Percentiles rank a stretch among this genome's conserved stretches.
phyloP scores from a whole-genome alignment of 2,329 filamentous ascomycete genomes.

The Xylariales sp. region DNA sequence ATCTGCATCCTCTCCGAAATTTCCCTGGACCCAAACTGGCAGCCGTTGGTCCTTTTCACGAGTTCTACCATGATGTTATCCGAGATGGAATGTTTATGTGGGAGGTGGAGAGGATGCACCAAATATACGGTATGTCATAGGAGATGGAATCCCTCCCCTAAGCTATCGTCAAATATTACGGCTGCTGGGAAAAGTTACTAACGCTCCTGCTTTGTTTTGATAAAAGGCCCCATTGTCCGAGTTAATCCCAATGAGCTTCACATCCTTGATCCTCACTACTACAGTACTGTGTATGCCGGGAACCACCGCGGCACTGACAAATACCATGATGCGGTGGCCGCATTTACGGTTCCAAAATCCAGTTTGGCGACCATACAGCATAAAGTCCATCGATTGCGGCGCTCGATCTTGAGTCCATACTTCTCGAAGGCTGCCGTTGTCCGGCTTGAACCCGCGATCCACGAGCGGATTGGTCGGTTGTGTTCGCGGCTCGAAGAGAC shows the following conservation, averaged over 20 bases:
- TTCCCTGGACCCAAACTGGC: slow-evolving; percentile 22
- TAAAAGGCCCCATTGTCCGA: slow-evolving; percentile 27
- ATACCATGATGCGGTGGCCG: slow-evolving; percentile 1
- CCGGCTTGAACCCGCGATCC: slow-evolving; percentile 13
- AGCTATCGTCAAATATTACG: background rate
- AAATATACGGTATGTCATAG: slow-evolving; percentile 17
- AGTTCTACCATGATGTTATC: slow-evolving; percentile 21
- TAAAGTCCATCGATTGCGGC: slow-evolving; percentile 13
- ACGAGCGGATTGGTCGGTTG: slow-evolving; percentile 12
- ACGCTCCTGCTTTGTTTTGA: too few species aligned
- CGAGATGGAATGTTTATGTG: slow-evolving; percentile 15
- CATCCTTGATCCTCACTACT: slow-evolving; percentile 26
- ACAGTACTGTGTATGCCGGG: slow-evolving; percentile 18
- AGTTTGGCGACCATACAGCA: background rate
- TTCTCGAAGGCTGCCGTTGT: slow-evolving; percentile 20
- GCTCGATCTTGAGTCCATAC: slow-evolving; percentile 15
- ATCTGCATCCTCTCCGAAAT: slow-evolving; percentile 2
- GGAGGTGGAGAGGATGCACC: slow-evolving; percentile 18
- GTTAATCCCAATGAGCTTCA: slow-evolving; percentile 29
- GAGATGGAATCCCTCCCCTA: background rate
- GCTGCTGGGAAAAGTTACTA: background rate
- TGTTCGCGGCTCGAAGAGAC: background rate
- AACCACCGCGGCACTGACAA: slow-evolving; percentile 13
- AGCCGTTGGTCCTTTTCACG: slow-evolving; percentile 17
- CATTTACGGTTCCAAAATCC: slow-evolving; percentile 3